phyloP scores from a whole-genome alignment of 2,329 filamentous ascomycete genomes.

The Trichoderma sp. region DNA sequence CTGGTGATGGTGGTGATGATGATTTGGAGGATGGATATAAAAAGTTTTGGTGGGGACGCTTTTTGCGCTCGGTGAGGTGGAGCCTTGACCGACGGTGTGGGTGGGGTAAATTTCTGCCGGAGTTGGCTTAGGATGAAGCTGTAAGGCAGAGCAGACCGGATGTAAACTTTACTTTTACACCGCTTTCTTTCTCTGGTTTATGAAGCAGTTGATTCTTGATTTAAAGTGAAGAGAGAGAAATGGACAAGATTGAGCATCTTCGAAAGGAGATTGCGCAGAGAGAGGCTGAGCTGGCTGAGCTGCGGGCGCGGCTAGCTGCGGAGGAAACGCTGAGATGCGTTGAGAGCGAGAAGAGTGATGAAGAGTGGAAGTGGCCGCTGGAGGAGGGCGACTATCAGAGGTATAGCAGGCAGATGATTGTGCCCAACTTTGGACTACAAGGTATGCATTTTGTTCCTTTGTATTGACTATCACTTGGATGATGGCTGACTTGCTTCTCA shows the following conservation, averaged over 20 bases:
- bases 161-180: background rate
- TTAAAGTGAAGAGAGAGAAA: conserved; percentile 27
- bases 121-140: background rate
- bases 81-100: conserved; percentile 23
- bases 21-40: background rate
- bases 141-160: background rate
- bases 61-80: conserved; percentile 22
- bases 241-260: conserved; percentile 47
- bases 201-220: background rate
- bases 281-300: conserved; percentile 50
- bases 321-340: conserved; percentile 30
- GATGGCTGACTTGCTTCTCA: background rate
- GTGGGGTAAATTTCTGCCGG: conserved; percentile 1
- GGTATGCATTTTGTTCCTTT: conserved; percentile 48
- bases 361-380: conserved; percentile 67
- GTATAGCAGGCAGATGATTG: conserved; percentile 89
- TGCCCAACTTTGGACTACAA: conserved; percentile 76
- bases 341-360: conserved; percentile 10
- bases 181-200: background rate
- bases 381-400: conserved; percentile 73
- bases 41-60: conserved; percentile 16
- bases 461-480: too few relatives aligned
- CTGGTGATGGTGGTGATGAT: conserved; percentile 12
- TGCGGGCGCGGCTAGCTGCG: conserved; percentile 49
- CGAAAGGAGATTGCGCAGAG: conserved; percentile 49